Evolutionary conservation across 2,329 filamentous ascomycete species (phyloP).

Genomic region (Ciborinia camelliae): DNA sequence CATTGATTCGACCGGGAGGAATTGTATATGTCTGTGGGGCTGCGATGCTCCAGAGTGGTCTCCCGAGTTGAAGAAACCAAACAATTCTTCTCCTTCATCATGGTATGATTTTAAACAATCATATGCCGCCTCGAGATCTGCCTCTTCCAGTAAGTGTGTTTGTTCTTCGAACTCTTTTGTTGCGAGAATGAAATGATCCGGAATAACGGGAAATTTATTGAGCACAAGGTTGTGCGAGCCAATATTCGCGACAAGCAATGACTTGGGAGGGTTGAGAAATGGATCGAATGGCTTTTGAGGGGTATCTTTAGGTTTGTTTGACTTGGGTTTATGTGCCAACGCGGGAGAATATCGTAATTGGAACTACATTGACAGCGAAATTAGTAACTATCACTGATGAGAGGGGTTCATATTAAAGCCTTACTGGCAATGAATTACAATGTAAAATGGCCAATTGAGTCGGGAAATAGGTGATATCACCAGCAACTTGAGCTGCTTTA

Average conservation of each 20-base stretch:
- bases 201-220: slow-evolving; percentile 72
- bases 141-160: slow-evolving; percentile 57
- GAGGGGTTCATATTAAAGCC: background rate
- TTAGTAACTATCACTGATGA: background rate
- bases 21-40: slow-evolving; percentile 67
- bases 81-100: slow-evolving; percentile 43
- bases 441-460: slow-evolving; percentile 34
- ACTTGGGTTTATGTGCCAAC: slow-evolving; percentile 64
- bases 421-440: slow-evolving; percentile 33
- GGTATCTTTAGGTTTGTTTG: slow-evolving; percentile 30
- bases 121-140: slow-evolving; percentile 59
- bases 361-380: slow-evolving; percentile 48
- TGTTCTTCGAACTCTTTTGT: slow-evolving; percentile 63
- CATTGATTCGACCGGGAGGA: slow-evolving; percentile 66
- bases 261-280: slow-evolving; percentile 57
- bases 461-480: slow-evolving; percentile 33
- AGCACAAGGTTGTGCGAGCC: slow-evolving; percentile 61
- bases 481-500: slow-evolving; percentile 30
- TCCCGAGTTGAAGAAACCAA: slow-evolving; percentile 56
- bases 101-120: slow-evolving; percentile 54
- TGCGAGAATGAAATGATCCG: slow-evolving; percentile 68
- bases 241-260: slow-evolving; percentile 53
- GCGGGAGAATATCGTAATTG: slow-evolving; percentile 70
- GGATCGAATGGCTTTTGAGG: slow-evolving; percentile 51
- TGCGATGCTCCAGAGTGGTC: slow-evolving; percentile 67